These are phyloP conservation scores for Suhomyces xylopsoci DNA, from an alignment of 805 yeast genomes.

Conservation along the genomic window DNA sequence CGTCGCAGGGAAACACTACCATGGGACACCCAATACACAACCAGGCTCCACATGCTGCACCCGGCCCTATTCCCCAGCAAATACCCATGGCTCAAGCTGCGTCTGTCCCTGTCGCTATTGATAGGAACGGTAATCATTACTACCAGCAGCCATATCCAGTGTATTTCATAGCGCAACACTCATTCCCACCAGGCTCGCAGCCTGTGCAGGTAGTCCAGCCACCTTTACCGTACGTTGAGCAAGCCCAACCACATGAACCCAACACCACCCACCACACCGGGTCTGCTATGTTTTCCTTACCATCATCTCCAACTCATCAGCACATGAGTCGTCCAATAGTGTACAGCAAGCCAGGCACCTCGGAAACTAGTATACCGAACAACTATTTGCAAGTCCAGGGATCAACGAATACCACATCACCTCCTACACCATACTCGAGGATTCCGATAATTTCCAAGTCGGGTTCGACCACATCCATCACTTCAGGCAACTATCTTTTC, in stretches of 20 bases:
- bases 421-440: conserved; percentile 1
- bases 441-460: conserved; percentile 19
- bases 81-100: not conserved
- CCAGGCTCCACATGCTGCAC: not conserved
- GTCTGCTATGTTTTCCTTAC: conserved; percentile 26
- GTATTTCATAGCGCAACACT: conserved; percentile 28
- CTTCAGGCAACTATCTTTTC: conserved; percentile 22
- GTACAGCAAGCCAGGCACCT: not conserved
- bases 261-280: not conserved
- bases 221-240: not conserved
- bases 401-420: conserved; percentile 2
- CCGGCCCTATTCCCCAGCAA: not conserved
- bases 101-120: conserved; percentile 8
- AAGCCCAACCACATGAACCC: not conserved
- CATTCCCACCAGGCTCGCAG: conserved; percentile 1
- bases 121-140: conserved; percentile 26
- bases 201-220: not conserved
- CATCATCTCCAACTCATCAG: conserved; percentile 26
- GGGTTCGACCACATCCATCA: conserved; percentile 25
- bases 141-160: conserved; percentile 37
- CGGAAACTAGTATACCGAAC: conserved; percentile 1
- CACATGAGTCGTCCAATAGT: not conserved
- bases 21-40: not conserved
- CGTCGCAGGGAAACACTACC: not conserved
- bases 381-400: conserved; percentile 4